Percentiles rank a stretch among this genome's conserved stretches.
These are phyloP conservation scores for Neocatenulostroma microsporum DNA, from an alignment of 2,329 filamentous ascomycete genomes.

Conservation along the genomic window DNA sequence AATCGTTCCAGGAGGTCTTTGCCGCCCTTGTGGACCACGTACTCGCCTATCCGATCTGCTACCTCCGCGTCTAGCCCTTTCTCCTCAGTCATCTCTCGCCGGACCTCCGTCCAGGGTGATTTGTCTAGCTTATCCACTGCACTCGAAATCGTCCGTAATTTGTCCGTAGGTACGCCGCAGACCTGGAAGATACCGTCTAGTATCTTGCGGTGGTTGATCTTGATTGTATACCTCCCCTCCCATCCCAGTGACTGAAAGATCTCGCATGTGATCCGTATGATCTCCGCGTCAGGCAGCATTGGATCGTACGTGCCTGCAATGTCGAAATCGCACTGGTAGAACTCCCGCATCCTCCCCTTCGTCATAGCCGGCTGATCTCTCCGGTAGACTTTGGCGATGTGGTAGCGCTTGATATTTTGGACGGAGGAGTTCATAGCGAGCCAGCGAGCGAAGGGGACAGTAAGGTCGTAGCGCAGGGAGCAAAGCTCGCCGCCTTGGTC, in stretches of 20 bases:
- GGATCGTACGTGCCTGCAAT: conserved; percentile 81
- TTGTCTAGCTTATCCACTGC: conserved; percentile 97
- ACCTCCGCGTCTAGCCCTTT: conserved; percentile 71
- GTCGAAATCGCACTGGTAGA: conserved; percentile 96
- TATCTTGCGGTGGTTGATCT: conserved; percentile 92
- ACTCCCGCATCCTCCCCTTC: conserved; percentile 89
- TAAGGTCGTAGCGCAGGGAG: conserved; percentile 78
- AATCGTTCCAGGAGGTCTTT: conserved; percentile 63
- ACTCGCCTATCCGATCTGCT: conserved; percentile 81
- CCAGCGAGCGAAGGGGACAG: conserved; percentile 85
- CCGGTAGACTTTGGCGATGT: conserved; percentile 87
- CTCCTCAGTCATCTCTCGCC: conserved; percentile 86
- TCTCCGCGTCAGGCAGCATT: conserved; percentile 89
- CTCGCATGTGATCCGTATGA: conserved; percentile 74
- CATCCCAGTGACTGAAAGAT: conserved; percentile 75
- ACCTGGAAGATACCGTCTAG: conserved; percentile 88
- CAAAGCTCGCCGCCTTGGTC: conserved; percentile 82
- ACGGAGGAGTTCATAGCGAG: conserved; percentile 82
- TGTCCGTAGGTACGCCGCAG: conserved; percentile 77
- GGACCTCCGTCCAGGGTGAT: conserved; percentile 75
- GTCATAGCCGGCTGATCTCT: conserved; percentile 77
- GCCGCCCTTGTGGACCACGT: conserved; percentile 68
- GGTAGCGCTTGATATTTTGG: conserved; percentile 83
- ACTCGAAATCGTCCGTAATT: conserved; percentile 81
- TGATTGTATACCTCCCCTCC: conserved; percentile 71